Percentiles rank a stretch among this genome's conserved stretches.
phyloP scores from a whole-genome alignment of 371 early-diverging fungal species.

The Apophysomyces trapeziformis region DNA sequence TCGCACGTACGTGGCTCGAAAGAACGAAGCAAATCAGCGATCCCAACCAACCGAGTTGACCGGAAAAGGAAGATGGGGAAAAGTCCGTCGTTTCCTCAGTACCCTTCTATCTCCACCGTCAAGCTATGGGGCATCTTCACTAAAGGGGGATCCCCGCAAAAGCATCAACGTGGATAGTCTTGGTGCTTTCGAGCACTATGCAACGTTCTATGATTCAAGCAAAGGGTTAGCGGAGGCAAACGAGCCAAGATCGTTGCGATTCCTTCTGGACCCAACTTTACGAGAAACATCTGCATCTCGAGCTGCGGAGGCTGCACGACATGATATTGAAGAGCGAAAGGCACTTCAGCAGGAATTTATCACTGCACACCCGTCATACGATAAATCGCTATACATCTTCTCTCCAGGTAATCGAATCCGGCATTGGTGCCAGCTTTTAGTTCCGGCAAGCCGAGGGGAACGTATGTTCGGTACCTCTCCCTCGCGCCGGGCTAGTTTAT shows the following conservation, averaged over 20 bases:
- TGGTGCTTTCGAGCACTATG: conserved; percentile 28
- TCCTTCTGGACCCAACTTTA: conserved; percentile 31
- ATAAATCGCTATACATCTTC: conserved; percentile 63
- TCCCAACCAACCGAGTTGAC: too few relatives aligned
- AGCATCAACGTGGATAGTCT: conserved; percentile 23
- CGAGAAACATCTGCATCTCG: conserved; percentile 33
- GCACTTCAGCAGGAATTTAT: conserved; percentile 61
- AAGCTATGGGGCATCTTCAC: background rate
- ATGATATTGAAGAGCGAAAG: conserved; percentile 49
- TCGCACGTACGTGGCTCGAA: background rate
- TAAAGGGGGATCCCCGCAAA: conserved; percentile 8
- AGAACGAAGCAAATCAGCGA: background rate
- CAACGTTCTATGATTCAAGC: conserved; percentile 31
- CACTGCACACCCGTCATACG: conserved; percentile 64
- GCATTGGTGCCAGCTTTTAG: conserved; percentile 60
- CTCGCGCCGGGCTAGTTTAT: conserved; percentile 38
- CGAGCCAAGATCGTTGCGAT: conserved; percentile 29
- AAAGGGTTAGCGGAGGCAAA: conserved; percentile 15
- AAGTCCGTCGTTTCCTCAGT: conserved; percentile 2
- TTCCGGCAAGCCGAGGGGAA: conserved; percentile 57
- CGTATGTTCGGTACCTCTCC: conserved; percentile 59
- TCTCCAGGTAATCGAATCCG: conserved; percentile 56
- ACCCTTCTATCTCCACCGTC: background rate
- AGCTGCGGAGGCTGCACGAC: conserved; percentile 33
- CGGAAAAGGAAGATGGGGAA: background rate